phyloP scores from a whole-genome alignment of 371 early-diverging fungal species.

The Gilbertella persicaria region DNA sequence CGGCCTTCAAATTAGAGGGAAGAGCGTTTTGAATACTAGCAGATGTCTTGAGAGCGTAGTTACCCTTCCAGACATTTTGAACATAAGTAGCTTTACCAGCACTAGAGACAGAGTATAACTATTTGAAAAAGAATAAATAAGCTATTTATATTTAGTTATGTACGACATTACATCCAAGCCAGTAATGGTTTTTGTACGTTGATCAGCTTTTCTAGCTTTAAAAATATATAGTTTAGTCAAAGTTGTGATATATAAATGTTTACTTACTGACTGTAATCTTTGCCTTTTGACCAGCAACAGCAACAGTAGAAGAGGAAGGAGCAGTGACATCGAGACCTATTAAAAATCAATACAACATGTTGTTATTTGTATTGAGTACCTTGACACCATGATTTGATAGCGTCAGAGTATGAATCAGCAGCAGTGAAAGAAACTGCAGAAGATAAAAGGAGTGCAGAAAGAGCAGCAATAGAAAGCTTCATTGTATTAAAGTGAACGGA shows the following conservation, averaged over 20 bases:
- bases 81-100: conserved; percentile 43
- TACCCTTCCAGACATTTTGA: conserved; percentile 47
- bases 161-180: conserved; percentile 47
- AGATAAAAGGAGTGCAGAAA: conserved; percentile 39
- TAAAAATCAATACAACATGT: background rate
- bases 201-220: conserved; percentile 30
- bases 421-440: conserved; percentile 30
- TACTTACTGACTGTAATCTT: conserved; percentile 37
- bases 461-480: conserved; percentile 52
- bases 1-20: conserved; percentile 31
- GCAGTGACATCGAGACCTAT: conserved; percentile 28
- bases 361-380: conserved; percentile 21
- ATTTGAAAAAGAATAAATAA: conserved; percentile 8
- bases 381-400: conserved; percentile 44
- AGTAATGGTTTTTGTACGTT: conserved; percentile 39
- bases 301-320: conserved; percentile 24
- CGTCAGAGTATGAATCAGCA: conserved; percentile 48
- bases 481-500: conserved; percentile 18
- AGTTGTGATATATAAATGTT: background rate
- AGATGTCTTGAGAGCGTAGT: conserved; percentile 30
- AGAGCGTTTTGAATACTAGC: conserved; percentile 37
- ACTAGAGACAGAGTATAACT: conserved; percentile 41
- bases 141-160: conserved; percentile 3
- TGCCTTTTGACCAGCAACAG: conserved; percentile 32
- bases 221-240: background rate